Base-by-base conservation (phyloP, 2,329 filamentous ascomycete genomes). In the Penicillium sp. region DNA sequence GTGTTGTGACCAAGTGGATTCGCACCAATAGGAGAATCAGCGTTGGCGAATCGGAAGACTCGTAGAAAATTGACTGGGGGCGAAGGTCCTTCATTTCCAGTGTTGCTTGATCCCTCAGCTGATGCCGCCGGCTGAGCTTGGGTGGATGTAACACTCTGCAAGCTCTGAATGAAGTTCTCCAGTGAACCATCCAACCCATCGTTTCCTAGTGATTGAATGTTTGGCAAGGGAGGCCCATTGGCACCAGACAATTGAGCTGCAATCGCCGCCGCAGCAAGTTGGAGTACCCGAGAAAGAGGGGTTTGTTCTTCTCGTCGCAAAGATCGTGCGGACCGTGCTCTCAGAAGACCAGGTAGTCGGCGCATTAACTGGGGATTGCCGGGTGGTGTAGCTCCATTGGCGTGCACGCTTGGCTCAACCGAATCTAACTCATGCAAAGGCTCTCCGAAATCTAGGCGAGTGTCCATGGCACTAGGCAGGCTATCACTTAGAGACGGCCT, bases 1-100 rank as follows among this genome's bases (percentile, higher is more conserved):
- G 66, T 49, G 57, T 67, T 59, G 48, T 63, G 65, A 41, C 57
- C 60, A 44, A 64, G 29, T 4, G 58, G 50, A n/a, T 59, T 62
- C 4, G 68, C 43, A 29, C 60, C 60, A n/a, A 65, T 53, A 18
- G 69, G 57, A 49, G 68, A 62, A 25, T 77, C 74, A 8, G 80
- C 77, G 51, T 85, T 82, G 46, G 83, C 83, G 70, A 89, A 88
- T 45, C 86, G 78, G 69, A 89, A 89, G 71, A 88, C 87, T 54
- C 86, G 78, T 70, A 88, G 82, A 69, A 88, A 88, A 67, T 88
- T 88, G 56, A 88, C 76, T 4, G 85, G 83, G 11, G 81, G 78
- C 8, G 80, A 72, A 29, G 76, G 75, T 35, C 77, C 76, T 25
- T 77, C 77, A 26, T 69, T 62, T 25, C 54, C 66, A 44, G 74